A percentile compares a stretch with the other conserved stretches of the same genome.
phyloP scores from a whole-genome alignment of 2,329 filamentous ascomycete genomes.

The Verticillium longisporum region DNA sequence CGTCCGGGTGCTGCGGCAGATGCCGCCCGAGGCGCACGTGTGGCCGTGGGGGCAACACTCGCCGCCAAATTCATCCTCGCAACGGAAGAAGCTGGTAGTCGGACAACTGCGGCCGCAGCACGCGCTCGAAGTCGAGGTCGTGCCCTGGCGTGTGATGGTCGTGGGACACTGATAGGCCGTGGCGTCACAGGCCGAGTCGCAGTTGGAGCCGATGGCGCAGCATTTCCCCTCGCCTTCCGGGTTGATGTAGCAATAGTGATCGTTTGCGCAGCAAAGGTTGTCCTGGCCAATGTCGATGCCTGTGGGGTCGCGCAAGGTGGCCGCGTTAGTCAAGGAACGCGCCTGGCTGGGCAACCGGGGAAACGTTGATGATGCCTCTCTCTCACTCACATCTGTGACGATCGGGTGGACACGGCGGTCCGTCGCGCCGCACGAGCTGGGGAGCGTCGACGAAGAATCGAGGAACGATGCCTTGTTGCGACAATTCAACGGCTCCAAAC shows the following conservation, averaged over 20 bases:
- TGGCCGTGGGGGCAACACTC: constrained; percentile 42
- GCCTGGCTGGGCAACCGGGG: background rate
- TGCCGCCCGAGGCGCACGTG: constrained; percentile 28
- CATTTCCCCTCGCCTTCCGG: constrained; percentile 24
- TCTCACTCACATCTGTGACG: constrained; percentile 6
- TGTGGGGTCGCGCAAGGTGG: constrained; percentile 10
- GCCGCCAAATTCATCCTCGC: constrained; percentile 34
- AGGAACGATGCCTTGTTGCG: constrained; percentile 6
- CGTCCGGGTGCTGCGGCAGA: constrained; percentile 24
- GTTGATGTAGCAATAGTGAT: constrained; percentile 38
- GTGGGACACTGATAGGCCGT: constrained; percentile 25
- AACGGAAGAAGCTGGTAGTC: constrained; percentile 34
- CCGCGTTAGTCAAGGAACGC: background rate
- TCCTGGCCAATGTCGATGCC: constrained; percentile 33
- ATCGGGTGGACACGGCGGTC: constrained; percentile 4
- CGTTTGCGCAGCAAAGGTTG: constrained; percentile 34
- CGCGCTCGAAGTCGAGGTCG: constrained; percentile 17
- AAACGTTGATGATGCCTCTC: background rate
- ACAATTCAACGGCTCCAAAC: constrained; percentile 9
- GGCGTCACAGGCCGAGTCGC: constrained; percentile 29
- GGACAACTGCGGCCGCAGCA: constrained; percentile 35
- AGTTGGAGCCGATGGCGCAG: constrained; percentile 35
- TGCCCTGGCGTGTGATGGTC: constrained; percentile 16
- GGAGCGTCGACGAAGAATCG: constrained; percentile 10
- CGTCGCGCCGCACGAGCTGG: constrained; percentile 8